Conservation (phyloP, 495 filamentous ascomycete genomes). For the Podospora conica region DNA sequence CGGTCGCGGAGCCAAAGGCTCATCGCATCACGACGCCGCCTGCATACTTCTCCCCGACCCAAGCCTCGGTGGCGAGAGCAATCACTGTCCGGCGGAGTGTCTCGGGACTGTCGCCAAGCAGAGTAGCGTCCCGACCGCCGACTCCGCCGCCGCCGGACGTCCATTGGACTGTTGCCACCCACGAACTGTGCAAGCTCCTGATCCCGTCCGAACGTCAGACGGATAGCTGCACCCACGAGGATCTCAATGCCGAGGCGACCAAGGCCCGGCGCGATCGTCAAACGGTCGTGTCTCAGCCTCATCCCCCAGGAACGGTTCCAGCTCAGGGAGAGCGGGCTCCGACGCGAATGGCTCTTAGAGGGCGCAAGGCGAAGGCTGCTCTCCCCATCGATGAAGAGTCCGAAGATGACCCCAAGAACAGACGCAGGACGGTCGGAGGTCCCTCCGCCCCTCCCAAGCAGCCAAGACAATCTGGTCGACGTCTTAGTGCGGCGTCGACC, state of each 20-base stretch:
- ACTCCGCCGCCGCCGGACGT: conserved; percentile 71
- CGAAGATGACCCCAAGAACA: conserved; percentile 47
- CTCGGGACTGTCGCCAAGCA: conserved; percentile 29
- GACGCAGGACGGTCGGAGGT: conserved; percentile 62
- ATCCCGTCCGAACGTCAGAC: conserved; percentile 69
- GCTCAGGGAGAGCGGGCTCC: conserved; percentile 34
- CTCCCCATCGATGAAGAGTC: conserved; percentile 46
- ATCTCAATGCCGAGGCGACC: conserved; percentile 62
- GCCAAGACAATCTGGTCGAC: conserved; percentile 26
- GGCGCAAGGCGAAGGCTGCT: conserved; percentile 51
- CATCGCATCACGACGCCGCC: conserved; percentile 49
- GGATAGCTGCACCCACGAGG: conserved; percentile 65
- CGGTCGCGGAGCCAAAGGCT: conserved; percentile 49
- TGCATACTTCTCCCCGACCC: conserved; percentile 68
- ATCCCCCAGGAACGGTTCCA: conserved; percentile 27
- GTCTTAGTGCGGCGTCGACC: conserved; percentile 37
- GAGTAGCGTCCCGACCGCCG: conserved; percentile 34
- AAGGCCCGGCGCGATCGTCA: conserved; percentile 58
- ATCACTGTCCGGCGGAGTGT: conserved; percentile 51
- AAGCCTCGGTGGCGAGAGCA: conserved; percentile 71
- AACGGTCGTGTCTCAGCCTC: conserved; percentile 33
- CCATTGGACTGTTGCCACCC: conserved; percentile 72
- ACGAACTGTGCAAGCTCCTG: conserved; percentile 75
- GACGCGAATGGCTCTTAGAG: conserved; percentile 64
- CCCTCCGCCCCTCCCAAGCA: conserved; percentile 34